These are phyloP conservation scores for Syncephalastrum monosporum DNA, from an alignment of 371 early-diverging fungal species.

Conservation along the genomic window DNA sequence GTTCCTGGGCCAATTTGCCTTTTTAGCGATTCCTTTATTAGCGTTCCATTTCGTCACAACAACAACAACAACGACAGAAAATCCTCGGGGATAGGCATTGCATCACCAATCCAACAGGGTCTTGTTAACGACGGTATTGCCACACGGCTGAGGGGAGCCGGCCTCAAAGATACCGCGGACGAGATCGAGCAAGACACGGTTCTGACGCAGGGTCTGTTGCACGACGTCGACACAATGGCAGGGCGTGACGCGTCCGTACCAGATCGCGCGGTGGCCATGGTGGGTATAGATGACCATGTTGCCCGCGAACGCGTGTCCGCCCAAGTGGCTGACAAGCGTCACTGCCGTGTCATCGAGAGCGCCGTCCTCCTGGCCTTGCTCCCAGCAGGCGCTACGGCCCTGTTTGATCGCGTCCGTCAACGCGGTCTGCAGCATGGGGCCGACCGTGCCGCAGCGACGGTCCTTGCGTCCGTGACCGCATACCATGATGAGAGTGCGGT, in stretches of 20 bases:
- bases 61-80: no score
- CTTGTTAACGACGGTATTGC: no score
- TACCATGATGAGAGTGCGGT: slow-evolving; percentile 23
- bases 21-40: no score
- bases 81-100: no score
- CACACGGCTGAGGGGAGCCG: slow-evolving; percentile 3
- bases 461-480: slow-evolving; percentile 43
- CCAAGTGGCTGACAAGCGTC: slow-evolving; percentile 37
- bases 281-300: slow-evolving; percentile 39
- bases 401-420: slow-evolving; percentile 22
- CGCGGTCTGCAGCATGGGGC: slow-evolving; percentile 29
- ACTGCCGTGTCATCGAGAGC: slow-evolving; percentile 9
- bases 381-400: slow-evolving; percentile 1
- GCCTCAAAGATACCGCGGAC: slow-evolving; percentile 39
- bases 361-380: background rate
- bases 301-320: slow-evolving; percentile 46
- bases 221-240: slow-evolving; percentile 38
- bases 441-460: slow-evolving; percentile 38
- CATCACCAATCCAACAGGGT: no score
- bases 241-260: slow-evolving; percentile 45
- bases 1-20: no score
- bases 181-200: slow-evolving; percentile 30
- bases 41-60: no score
- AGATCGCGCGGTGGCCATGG: slow-evolving; percentile 37
- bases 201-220: slow-evolving; percentile 25